Conservation (phyloP, 2,329 filamentous ascomycete genomes). For the Curvularia eragrostidis region DNA sequence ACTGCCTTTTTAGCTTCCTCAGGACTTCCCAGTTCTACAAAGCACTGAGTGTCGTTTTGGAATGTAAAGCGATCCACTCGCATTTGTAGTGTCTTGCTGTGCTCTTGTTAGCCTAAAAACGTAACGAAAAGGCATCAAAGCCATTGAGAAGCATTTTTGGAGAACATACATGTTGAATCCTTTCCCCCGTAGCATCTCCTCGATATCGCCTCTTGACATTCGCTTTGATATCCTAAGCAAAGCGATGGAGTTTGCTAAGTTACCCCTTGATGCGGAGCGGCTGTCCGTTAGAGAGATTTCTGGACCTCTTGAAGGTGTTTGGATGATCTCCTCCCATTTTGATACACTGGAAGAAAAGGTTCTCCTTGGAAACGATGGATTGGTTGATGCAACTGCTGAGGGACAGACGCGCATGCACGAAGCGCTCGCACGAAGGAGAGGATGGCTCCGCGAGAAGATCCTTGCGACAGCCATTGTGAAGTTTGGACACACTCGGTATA, state of each 20-base stretch:
- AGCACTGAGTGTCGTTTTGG: slow-evolving; percentile 17
- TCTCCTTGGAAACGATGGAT: slow-evolving; percentile 17
- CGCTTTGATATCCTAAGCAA: slow-evolving; percentile 21
- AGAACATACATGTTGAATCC: slow-evolving; percentile 32
- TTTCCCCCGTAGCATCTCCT: slow-evolving; percentile 20
- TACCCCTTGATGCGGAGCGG: background rate
- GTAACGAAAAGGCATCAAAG: background rate
- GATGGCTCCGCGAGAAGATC: slow-evolving; percentile 16
- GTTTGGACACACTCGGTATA: background rate
- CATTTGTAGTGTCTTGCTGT: slow-evolving; percentile 27
- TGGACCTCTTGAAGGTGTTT: slow-evolving; percentile 16
- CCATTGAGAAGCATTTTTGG: background rate
- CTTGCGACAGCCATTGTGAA: slow-evolving; percentile 27
- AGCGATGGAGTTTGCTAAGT: slow-evolving; percentile 17
- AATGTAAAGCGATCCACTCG: slow-evolving; percentile 33
- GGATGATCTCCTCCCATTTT: slow-evolving; percentile 9
- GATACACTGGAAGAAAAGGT: slow-evolving; percentile 22
- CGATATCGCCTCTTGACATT: slow-evolving; percentile 17
- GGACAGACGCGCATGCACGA: slow-evolving; percentile 17
- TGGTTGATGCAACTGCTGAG: slow-evolving; percentile 17
- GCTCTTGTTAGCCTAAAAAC: slow-evolving; percentile 1
- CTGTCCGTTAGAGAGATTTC: slow-evolving; percentile 11
- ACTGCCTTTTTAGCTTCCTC: slow-evolving; percentile 26
- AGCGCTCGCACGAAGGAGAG: slow-evolving; percentile 20
- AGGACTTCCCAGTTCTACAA: slow-evolving; percentile 25